Conservation (phyloP, 345 rosid genomes). For the Trapa bicornis region DNA sequence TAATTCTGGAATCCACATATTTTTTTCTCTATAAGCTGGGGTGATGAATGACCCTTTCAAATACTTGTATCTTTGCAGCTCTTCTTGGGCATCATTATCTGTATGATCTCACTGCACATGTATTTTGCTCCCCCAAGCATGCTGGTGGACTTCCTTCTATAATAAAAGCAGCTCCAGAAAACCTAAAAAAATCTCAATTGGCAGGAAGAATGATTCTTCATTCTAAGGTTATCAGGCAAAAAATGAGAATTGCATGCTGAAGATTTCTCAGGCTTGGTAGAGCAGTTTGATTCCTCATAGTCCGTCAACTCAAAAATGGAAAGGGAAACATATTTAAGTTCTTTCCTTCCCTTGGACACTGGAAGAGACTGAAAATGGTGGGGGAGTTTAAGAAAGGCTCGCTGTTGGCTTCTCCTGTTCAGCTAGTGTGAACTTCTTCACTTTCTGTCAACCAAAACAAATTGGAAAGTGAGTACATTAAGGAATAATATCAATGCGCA, state of each 20-base stretch:
- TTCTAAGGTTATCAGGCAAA: too few relatives aligned
- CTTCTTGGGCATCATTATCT: constrained; percentile 77
- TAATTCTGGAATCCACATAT: too few relatives aligned
- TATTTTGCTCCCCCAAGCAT: constrained; percentile 67
- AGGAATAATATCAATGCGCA: background rate
- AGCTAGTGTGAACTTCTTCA: constrained; percentile 50
- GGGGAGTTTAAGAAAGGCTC: constrained; percentile 9
- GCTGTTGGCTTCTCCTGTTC: constrained; percentile 25
- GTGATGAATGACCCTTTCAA: background rate
- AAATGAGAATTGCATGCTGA: too few relatives aligned
- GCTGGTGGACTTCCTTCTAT: constrained; percentile 54
- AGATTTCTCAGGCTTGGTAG: too few relatives aligned
- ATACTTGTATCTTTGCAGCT: constrained; percentile 40
- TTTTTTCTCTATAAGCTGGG: background rate
- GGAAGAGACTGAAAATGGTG: background rate
- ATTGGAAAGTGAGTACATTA: background rate
- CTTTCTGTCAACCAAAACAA: constrained; percentile 30
- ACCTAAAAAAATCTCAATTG: constrained; percentile 40
- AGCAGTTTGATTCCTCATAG: too few relatives aligned
- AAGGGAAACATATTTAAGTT: constrained; percentile 1
- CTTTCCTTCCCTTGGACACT: background rate
- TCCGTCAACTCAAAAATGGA: background rate
- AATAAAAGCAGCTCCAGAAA: constrained; percentile 37
- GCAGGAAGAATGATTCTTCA: constrained; percentile 38
- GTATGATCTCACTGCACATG: constrained; percentile 95